Base-by-base conservation (phyloP, 805 yeast genomes). In the Saturnispora halmiae region DNA sequence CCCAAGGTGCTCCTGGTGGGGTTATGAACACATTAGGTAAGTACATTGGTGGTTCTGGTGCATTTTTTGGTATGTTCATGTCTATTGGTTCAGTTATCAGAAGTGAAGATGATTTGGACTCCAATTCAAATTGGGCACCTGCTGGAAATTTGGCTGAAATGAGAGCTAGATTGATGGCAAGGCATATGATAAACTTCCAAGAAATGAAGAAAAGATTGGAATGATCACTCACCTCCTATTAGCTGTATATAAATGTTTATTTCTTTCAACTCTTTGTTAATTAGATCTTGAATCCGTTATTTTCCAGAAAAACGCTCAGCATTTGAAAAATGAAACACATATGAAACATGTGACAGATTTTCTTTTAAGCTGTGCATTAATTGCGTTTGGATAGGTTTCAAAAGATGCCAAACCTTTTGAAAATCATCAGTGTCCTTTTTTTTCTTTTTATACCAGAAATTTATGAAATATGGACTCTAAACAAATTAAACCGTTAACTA, bases 1-100 rank as follows among this genome's bases (percentile, higher is more conserved):
- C 87, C 42, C 79, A 82, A 51, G 99, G 99, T 15, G 92, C 98
- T n/a, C 98, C 99, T 36, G 83, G 85, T 56, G 99, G 99, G 42
- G 85, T 85, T 43, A 83, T 92, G 79, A 80, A 95, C 66, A 90
- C 96, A 2, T 67, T 92, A 56, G 97, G 98, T 42, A 95, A 90
- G 65, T 92, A 88, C 64, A 88, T 92, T 64, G 80, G 82, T 54
- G 96, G 96, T 41, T 85, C 96, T 4, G 96, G 95, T 2, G 96
- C 94, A 36, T 90, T 96, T 9, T 90, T 92, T 63, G 96, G 96
- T 31, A 72, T 90, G 52, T 86, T 90, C 63, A 88, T 90, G 97
- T 82, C 94, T 33, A 82, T 90, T 50, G 97, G 98, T 29, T 84
- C 95, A 9, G 87, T 84, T 15, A 84, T 84, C 48, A 76, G 95